These are phyloP conservation scores for Russula dissimulans DNA, from an alignment of 768 basidiomycete species.

Conservation along the genomic window DNA sequence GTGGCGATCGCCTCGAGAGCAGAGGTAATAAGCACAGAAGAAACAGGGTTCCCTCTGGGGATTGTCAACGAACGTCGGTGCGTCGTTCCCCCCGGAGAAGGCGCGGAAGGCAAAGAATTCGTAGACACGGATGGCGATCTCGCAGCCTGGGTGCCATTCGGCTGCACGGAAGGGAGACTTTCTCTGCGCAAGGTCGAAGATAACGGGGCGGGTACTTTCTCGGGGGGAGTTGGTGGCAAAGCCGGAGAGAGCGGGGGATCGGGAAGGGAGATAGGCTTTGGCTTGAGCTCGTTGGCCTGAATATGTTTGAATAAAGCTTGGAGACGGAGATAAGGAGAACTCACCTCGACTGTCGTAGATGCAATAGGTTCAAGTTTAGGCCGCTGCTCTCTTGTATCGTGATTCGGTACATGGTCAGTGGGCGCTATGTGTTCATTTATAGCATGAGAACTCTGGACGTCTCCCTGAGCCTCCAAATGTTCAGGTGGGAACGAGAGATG, in stretches of 20 bases:
- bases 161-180: conserved; percentile 7
- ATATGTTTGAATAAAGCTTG: background rate
- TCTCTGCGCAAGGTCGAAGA: conserved; percentile 1
- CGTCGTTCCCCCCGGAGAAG: conserved; percentile 16
- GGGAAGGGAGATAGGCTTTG: conserved; percentile 1
- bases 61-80: conserved; percentile 32
- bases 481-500: background rate
- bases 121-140: conserved; percentile 18
- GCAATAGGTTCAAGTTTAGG: background rate
- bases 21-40: conserved; percentile 70
- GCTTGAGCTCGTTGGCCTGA: background rate
- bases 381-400: background rate
- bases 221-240: conserved; percentile 12
- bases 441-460: background rate
- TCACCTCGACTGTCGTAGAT: background rate
- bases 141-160: conserved; percentile 4
- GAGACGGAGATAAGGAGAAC: background rate
- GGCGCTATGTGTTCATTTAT: conserved; percentile 9
- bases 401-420: background rate
- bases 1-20: conserved; percentile 79
- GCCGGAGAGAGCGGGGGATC: conserved; percentile 1
- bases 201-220: background rate
- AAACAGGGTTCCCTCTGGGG: conserved; percentile 61
- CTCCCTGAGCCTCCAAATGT: background rate
- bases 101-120: conserved; percentile 12